Evolutionary conservation across 2,329 filamentous ascomycete genomes (phyloP).

Genomic region (Albifimbria verrucaria): DNA sequence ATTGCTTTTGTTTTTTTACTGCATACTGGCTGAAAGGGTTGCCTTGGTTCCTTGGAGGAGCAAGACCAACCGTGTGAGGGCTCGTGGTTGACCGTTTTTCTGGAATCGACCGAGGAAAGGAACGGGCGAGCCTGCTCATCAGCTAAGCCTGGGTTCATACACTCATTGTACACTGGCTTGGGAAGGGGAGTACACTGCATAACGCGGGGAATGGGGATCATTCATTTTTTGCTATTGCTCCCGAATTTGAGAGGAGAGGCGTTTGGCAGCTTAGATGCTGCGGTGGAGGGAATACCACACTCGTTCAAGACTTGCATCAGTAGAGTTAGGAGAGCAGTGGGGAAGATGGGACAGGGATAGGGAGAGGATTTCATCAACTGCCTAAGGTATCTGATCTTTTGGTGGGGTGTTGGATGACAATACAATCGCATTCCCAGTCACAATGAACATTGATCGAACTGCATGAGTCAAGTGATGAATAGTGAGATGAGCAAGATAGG

Average conservation of each 20-base stretch:
- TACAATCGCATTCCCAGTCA: not conserved
- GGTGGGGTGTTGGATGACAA: not conserved
- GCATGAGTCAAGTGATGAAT: not conserved
- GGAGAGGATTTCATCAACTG: not conserved
- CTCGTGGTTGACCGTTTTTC: slow-evolving; percentile 10
- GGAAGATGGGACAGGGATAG: not conserved
- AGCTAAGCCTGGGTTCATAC: not conserved
- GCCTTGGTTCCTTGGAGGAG: slow-evolving; percentile 14
- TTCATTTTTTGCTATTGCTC: slow-evolving; percentile 14
- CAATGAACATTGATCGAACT: not conserved
- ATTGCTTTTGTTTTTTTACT: slow-evolving; percentile 12
- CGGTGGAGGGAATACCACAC: slow-evolving; percentile 18
- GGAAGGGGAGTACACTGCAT: slow-evolving; percentile 14
- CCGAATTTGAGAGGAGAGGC: slow-evolving; percentile 9
- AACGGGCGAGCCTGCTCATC: not conserved
- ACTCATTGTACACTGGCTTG: slow-evolving; percentile 19
- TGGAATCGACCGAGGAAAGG: slow-evolving; percentile 6
- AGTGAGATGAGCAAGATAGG: not conserved
- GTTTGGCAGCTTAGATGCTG: slow-evolving; percentile 6
- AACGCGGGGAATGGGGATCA: slow-evolving; percentile 11
- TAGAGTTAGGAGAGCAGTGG: not conserved
- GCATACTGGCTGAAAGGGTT: slow-evolving; percentile 12
- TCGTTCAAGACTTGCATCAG: slow-evolving; percentile 13
- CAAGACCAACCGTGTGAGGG: slow-evolving; percentile 15
- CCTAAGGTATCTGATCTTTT: not conserved